Evolutionary conservation across 2,329 filamentous ascomycete species (phyloP).

Genomic region (Paecilomyces sp.): DNA sequence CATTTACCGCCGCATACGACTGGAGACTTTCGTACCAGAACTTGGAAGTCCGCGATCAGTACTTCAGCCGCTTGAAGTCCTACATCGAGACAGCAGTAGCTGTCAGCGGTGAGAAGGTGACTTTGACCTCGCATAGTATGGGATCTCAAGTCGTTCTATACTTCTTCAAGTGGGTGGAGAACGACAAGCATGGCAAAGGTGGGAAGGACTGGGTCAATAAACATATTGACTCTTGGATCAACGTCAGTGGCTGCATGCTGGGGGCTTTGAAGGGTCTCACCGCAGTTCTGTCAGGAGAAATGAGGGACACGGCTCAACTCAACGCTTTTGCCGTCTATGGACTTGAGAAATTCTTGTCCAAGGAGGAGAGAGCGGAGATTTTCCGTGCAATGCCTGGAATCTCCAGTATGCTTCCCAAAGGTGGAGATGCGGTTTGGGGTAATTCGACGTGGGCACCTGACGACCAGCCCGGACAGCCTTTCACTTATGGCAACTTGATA

Average conservation of each 20-base stretch:
- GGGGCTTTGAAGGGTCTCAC: constrained; percentile 87
- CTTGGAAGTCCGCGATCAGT: constrained; percentile 83
- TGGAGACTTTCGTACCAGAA: constrained; percentile 90
- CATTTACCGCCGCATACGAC: constrained; percentile 68
- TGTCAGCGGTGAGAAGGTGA: constrained; percentile 71
- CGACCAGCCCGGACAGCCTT: constrained; percentile 64
- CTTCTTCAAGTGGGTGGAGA: constrained; percentile 76
- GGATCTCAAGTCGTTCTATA: constrained; percentile 86
- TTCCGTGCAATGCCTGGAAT: constrained; percentile 97
- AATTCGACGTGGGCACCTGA: constrained; percentile 83
- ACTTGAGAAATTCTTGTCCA: constrained; percentile 88
- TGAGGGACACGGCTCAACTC: constrained; percentile 95
- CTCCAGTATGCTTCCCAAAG: constrained; percentile 92
- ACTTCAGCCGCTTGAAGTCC: constrained; percentile 83
- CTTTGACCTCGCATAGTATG: constrained; percentile 92
- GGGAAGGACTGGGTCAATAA: constrained; percentile 84
- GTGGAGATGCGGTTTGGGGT: constrained; percentile 92
- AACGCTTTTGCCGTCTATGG: constrained; percentile 96
- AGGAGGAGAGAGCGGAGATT: constrained; percentile 83
- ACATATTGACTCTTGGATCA: constrained; percentile 92
- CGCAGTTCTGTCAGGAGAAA: constrained; percentile 83
- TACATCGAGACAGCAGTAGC: constrained; percentile 78
- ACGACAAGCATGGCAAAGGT: constrained; percentile 67
- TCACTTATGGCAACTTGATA: constrained; percentile 72
- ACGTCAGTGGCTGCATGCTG: constrained; percentile 96